Percentiles rank a stretch among this genome's conserved stretches.
phyloP scores from a whole-genome alignment of 371 early-diverging fungal genomes.

The Rozella allomycis region DNA sequence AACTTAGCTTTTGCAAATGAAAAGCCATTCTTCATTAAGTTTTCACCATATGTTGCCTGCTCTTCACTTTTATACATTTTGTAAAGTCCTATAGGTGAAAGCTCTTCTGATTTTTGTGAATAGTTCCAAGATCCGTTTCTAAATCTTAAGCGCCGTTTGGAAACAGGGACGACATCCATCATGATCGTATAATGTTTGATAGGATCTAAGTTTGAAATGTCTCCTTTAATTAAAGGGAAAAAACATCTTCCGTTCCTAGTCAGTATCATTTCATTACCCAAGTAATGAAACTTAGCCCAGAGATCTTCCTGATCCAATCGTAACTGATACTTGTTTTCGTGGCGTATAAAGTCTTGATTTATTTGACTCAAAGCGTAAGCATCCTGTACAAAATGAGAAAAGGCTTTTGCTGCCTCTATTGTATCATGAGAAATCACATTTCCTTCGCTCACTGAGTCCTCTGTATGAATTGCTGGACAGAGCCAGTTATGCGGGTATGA shows the following conservation, averaged over 20 bases:
- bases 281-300: constrained; percentile 13
- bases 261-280: constrained; percentile 28
- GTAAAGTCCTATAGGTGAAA: neutral
- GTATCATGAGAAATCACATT: too few species aligned
- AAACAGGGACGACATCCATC: constrained; percentile 15
- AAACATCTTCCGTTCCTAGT: constrained; percentile 27
- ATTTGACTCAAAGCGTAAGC: too few species aligned
- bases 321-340: too few species aligned
- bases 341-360: too few species aligned
- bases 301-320: constrained; percentile 10
- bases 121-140: constrained; percentile 10
- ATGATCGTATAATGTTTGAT: constrained; percentile 10
- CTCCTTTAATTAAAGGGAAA: constrained; percentile 20
- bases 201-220: constrained; percentile 11
- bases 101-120: too few species aligned
- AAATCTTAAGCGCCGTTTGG: constrained; percentile 11
- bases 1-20: constrained; percentile 21
- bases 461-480: too few species aligned
- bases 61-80: neutral
- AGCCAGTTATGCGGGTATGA: too few species aligned
- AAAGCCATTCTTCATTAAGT: constrained; percentile 13
- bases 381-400: too few species aligned
- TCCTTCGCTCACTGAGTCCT: too few species aligned
- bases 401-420: too few species aligned
- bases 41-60: constrained; percentile 2